Evolutionary conservation across 208 protist genomes (phyloP).

Genomic region (Kentomonas sorsogonicus): DNA sequence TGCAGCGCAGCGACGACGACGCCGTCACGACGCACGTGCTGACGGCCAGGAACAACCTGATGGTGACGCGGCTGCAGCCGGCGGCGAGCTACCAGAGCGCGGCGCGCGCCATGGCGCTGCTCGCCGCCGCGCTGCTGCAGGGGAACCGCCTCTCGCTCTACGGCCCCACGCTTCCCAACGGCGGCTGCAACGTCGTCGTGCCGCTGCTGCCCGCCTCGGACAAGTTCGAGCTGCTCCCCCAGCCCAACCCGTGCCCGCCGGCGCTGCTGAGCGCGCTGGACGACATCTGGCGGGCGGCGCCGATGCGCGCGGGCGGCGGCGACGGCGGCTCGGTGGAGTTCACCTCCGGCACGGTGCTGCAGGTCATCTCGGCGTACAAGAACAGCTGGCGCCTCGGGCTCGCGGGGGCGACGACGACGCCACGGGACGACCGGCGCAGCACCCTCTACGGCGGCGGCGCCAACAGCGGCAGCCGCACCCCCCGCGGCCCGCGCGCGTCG

Average conservation of each 20-base stretch:
- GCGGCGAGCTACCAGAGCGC: slow-evolving; percentile 25
- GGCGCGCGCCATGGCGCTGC: slow-evolving; percentile 60
- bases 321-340: slow-evolving; percentile 34
- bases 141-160: slow-evolving; percentile 70
- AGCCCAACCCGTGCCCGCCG: slow-evolving; percentile 57
- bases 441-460: background rate
- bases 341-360: slow-evolving; percentile 60
- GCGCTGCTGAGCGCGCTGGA: slow-evolving; percentile 69
- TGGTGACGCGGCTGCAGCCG: slow-evolving; percentile 31
- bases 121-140: slow-evolving; percentile 70
- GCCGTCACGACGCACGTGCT: slow-evolving; percentile 56
- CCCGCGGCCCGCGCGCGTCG: no score
- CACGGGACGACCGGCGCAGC: background rate
- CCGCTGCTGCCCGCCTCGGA: slow-evolving; percentile 42
- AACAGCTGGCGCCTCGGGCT: slow-evolving; percentile 23
- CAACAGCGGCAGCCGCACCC: slow-evolving; percentile 11
- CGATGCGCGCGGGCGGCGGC: slow-evolving; percentile 16
- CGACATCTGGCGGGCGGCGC: slow-evolving; percentile 59
- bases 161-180: slow-evolving; percentile 15
- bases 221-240: slow-evolving; percentile 39
- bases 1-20: slow-evolving; percentile 57
- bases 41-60: slow-evolving; percentile 18
- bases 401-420: background rate
- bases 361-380: slow-evolving; percentile 67
- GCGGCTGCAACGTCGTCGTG: slow-evolving; percentile 49